Conservation (phyloP, 2,329 filamentous ascomycete species). For the Sporothrix phasma region DNA sequence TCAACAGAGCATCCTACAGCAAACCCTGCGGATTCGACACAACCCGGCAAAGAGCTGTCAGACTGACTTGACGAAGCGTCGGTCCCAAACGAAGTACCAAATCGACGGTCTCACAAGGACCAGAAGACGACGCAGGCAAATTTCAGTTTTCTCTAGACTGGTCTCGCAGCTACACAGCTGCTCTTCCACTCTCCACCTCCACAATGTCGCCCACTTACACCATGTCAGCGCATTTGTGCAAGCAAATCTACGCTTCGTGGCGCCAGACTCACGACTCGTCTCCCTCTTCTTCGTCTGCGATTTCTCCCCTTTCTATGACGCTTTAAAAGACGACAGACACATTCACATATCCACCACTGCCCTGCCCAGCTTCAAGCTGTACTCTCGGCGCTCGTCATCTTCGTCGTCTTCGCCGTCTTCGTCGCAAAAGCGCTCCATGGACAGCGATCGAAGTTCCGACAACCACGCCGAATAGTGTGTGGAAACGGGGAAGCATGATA, state of each 20-base stretch:
- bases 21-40: neutral
- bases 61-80: too few species aligned
- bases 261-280: constrained; percentile 37
- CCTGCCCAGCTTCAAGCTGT: constrained; percentile 13
- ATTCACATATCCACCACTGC: constrained; percentile 15
- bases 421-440: constrained; percentile 35
- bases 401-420: constrained; percentile 5
- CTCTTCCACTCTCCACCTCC: neutral
- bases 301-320: neutral
- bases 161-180: too few species aligned
- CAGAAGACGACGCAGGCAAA: neutral
- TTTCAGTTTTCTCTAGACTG: too few species aligned
- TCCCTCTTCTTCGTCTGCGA: neutral
- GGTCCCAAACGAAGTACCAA: neutral
- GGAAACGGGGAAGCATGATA: neutral
- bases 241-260: constrained; percentile 51
- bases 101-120: neutral
- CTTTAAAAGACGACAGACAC: neutral
- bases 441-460: constrained; percentile 34
- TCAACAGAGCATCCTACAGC: neutral
- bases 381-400: constrained; percentile 2
- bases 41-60: too few species aligned
- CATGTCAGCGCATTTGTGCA: constrained; percentile 52
- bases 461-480: constrained; percentile 9
- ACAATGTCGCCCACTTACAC: constrained; percentile 50